Evolutionary conservation across 306 rosid species (phyloP).

Genomic region (Castanea crenata): DNA sequence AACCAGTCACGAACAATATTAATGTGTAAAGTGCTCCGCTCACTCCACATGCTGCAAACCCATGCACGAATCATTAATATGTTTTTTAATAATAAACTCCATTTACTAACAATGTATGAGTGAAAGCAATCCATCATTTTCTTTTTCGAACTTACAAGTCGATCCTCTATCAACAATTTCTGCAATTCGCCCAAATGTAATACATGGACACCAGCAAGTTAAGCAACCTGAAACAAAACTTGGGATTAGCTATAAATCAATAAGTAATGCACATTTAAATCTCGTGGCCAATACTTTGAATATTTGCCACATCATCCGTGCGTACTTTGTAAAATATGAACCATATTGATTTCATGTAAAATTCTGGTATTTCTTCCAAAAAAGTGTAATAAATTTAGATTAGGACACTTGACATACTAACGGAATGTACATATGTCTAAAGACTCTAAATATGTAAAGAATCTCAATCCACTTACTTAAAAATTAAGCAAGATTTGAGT

Average conservation of each 20-base stretch:
- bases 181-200: conserved; percentile 52
- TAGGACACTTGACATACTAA: too few relatives aligned
- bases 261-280: not conserved
- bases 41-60: conserved; percentile 43
- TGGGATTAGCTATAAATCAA: not conserved
- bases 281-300: not conserved
- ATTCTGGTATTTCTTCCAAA: too few relatives aligned
- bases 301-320: too few relatives aligned
- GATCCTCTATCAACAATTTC: conserved; percentile 50
- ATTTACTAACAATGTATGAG: not conserved
- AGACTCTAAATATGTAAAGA: too few relatives aligned
- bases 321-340: too few relatives aligned
- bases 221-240: conserved; percentile 39
- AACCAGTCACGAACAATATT: conserved; percentile 23
- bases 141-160: conserved; percentile 28
- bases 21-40: conserved; percentile 35
- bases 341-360: too few relatives aligned
- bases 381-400: too few relatives aligned
- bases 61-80: not conserved
- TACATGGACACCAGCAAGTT: conserved; percentile 52
- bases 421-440: too few relatives aligned
- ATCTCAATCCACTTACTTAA: too few relatives aligned
- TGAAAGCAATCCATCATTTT: not conserved
- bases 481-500: too few relatives aligned
- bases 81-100: not conserved